Evolutionary conservation across 2,329 filamentous ascomycete species (phyloP).

Genomic region (Microsporum ferrugineum): DNA sequence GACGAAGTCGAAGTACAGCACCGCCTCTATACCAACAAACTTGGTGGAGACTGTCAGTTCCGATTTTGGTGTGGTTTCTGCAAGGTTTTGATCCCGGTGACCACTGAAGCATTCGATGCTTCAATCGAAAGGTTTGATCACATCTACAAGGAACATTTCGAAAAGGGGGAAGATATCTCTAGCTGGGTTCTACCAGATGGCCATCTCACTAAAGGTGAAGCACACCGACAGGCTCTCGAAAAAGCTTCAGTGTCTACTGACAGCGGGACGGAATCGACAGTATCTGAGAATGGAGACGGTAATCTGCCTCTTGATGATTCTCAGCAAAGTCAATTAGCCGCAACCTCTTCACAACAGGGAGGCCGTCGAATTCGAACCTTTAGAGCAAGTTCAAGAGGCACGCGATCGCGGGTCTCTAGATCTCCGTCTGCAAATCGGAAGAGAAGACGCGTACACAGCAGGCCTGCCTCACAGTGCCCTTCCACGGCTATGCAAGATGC

Average conservation of each 20-base stretch:
- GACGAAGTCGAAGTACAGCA: constrained; percentile 21
- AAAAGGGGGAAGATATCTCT: constrained; percentile 26
- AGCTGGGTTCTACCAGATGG: constrained; percentile 25
- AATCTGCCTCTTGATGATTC: not conserved
- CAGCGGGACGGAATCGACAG: not conserved
- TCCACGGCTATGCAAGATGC: not conserved
- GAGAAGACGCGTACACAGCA: not conserved
- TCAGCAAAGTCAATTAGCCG: too few relatives aligned
- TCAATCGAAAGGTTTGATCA: constrained; percentile 58
- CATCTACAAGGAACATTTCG: constrained; percentile 51
- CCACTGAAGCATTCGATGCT: constrained; percentile 41
- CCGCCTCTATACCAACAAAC: constrained; percentile 42
- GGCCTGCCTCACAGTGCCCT: not conserved
- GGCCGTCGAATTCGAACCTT: not conserved
- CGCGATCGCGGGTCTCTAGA: not conserved
- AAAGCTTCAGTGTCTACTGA: not conserved
- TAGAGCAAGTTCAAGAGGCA: not conserved
- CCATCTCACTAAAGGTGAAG: constrained; percentile 17
- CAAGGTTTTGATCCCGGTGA: constrained; percentile 42
- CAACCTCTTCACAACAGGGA: not conserved
- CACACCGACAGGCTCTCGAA: not conserved
- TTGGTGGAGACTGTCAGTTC: constrained; percentile 53
- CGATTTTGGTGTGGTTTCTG: constrained; percentile 89
- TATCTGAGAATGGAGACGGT: not conserved
- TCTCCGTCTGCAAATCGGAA: not conserved